Percentiles rank a stretch among this genome's conserved stretches.
Evolutionary conservation across 139 green algal species (phyloP).

Genomic region (Chlorella sorokiniana): DNA sequence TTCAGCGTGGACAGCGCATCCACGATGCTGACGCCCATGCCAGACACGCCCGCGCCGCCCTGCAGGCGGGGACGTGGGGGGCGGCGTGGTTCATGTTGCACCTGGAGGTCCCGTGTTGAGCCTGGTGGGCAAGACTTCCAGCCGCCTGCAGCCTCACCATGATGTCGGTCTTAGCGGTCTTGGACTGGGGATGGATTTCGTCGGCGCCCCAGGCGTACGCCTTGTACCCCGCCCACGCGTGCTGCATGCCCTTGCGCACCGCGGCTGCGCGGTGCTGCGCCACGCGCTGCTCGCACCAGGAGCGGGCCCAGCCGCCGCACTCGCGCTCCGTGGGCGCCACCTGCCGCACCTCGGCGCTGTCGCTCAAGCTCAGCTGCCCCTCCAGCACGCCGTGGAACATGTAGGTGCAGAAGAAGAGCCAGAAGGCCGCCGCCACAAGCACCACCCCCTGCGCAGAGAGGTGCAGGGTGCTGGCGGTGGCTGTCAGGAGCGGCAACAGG

Average conservation of each 20-base stretch:
- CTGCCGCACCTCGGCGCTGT: not conserved
- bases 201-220: constrained; percentile 68
- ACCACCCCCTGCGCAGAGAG: not conserved
- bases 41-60: constrained; percentile 53
- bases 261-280: constrained; percentile 5
- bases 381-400: constrained; percentile 31
- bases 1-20: constrained; percentile 75
- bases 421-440: not conserved
- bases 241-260: constrained; percentile 52
- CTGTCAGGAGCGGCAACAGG: not conserved
- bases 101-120: constrained; percentile 13
- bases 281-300: constrained; percentile 7
- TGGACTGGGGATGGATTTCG: constrained; percentile 60
- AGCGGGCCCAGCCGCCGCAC: not conserved
- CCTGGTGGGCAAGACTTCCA: not conserved
- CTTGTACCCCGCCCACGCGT: constrained; percentile 69
- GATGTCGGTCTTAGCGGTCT: constrained; percentile 36
- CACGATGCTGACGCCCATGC: constrained; percentile 67
- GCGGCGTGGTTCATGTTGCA: not conserved
- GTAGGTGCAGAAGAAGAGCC: constrained; percentile 18
- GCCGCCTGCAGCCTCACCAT: constrained; percentile 13
- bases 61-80: not conserved
- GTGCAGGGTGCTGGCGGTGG: not conserved
- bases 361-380: constrained; percentile 4
- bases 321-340: not conserved